Percentiles rank a stretch among this genome's conserved stretches.
Conservation (phyloP, 176 grass and related monocot species). For the Lolium multiflorum region DNA sequence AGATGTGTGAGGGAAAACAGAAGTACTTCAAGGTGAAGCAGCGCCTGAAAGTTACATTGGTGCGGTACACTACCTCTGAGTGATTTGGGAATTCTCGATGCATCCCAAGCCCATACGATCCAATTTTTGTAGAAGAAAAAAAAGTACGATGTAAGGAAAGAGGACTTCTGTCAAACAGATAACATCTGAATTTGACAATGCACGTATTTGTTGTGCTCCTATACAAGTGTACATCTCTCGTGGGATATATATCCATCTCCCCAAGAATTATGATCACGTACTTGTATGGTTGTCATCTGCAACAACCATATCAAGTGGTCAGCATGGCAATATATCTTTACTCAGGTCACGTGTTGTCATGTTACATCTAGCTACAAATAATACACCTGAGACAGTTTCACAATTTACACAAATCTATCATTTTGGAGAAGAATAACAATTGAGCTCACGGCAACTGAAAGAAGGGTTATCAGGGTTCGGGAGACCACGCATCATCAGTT, state of each 20-base stretch:
- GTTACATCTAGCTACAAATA: not conserved
- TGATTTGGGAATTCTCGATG: not conserved
- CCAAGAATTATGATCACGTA: not conserved
- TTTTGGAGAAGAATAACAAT: not conserved
- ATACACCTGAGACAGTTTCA: not conserved
- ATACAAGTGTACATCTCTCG: not conserved
- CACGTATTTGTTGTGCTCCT: not conserved
- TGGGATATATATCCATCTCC: not conserved
- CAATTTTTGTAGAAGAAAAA: not conserved
- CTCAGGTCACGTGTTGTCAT: not conserved
- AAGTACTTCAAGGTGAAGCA: rapidly evolving
- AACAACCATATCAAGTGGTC: not conserved
- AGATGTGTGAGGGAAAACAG: too few species aligned
- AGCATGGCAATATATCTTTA: not conserved
- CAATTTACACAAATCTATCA: not conserved
- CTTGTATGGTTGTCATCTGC: not conserved
- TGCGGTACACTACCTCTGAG: not conserved
- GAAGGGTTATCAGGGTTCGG: not conserved
- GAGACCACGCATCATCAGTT: not conserved
- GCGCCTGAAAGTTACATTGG: not conserved
- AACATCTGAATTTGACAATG: not conserved
- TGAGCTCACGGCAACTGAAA: not conserved
- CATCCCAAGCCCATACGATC: not conserved
- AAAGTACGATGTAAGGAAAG: too few species aligned
- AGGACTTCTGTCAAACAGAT: not conserved